Base-by-base conservation (phyloP, 495 filamentous ascomycete species). In the Aspergillus mulundensis region DNA sequence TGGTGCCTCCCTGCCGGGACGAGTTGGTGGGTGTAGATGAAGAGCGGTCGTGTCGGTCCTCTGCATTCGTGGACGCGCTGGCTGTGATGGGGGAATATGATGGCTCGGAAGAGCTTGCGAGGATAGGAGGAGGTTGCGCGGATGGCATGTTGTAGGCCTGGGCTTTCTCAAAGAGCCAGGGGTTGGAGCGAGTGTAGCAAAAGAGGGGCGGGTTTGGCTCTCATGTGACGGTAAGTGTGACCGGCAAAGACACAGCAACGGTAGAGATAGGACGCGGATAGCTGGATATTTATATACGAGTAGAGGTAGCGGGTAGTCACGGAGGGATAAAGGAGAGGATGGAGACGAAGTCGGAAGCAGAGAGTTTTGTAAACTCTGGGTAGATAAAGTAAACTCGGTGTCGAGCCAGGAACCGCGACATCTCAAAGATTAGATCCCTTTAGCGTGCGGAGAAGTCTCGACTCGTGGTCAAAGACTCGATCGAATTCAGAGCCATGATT, bases 11-110 rank as follows among this genome's bases (percentile, higher is more conserved):
- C 12, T 69, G 70, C 38, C 69, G 71, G 15, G 70, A 93, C 70
- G 50, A 90, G 72, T 24, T 84, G 77, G 16, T 85, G 21, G 54
- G 86, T 72, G 66, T 84, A 67, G 60, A 72, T 28, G 71, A 73
- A 18, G 70, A 72, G 53, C 67, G 66, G 41, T 74, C 70, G 46
- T 73, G 60, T 7, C 62, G 63, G 53, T 70, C 70, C 39, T 74
- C 69, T 50, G 62, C 41, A 36, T 70, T 68, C 59, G 44, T 63
- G 48, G 57, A 50, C 28, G 38, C 44, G 41, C 51, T 57, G n/a
- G 50, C 52, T 18, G 59, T 30, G n/a, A 58, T 25, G 14, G 59
- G 63, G 38, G 65, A 66, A 56, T 61, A 59, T 16, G 64, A 64
- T 7, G 60, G 53, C 56, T 67, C 62, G 25, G 57, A 61, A 15